Conservation (phyloP, 768 basidiomycete species). For the Galerina marginata region DNA sequence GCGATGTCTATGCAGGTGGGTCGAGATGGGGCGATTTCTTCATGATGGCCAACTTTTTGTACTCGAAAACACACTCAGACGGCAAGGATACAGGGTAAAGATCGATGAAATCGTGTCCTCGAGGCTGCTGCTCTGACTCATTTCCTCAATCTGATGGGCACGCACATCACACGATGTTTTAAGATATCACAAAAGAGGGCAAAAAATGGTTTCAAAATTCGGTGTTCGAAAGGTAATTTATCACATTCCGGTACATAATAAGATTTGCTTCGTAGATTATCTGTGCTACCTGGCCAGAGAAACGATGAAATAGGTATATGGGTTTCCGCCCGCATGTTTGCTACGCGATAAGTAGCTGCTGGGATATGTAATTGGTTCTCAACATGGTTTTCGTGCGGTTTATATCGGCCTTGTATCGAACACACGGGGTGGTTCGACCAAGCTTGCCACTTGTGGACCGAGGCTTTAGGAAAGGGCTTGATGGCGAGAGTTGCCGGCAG, state of each 20-base stretch:
- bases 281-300: constrained; percentile 13
- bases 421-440: too few relatives aligned
- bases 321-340: constrained; percentile 1
- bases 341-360: background rate
- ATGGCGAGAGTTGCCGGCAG: constrained; percentile 18
- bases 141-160: constrained; percentile 10
- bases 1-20: constrained; percentile 22
- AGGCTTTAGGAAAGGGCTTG: constrained; percentile 9
- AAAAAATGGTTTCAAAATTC: constrained; percentile 8
- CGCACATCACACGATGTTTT: constrained; percentile 23
- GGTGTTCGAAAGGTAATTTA: background rate
- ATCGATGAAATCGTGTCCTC: constrained; percentile 22
- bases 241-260: constrained; percentile 5
- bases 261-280: constrained; percentile 11
- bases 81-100: constrained; percentile 11
- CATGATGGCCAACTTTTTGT: constrained; percentile 19
- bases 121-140: constrained; percentile 19
- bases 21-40: constrained; percentile 21
- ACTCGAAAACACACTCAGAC: constrained; percentile 14
- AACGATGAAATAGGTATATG: constrained; percentile 11
- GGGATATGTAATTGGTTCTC: constrained; percentile 5
- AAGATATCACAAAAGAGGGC: constrained; percentile 6
- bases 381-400: background rate
- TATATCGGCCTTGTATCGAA: background rate
- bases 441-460: background rate